phyloP scores from a whole-genome alignment of 768 basidiomycete species.

The Albatrellus ellisii region DNA sequence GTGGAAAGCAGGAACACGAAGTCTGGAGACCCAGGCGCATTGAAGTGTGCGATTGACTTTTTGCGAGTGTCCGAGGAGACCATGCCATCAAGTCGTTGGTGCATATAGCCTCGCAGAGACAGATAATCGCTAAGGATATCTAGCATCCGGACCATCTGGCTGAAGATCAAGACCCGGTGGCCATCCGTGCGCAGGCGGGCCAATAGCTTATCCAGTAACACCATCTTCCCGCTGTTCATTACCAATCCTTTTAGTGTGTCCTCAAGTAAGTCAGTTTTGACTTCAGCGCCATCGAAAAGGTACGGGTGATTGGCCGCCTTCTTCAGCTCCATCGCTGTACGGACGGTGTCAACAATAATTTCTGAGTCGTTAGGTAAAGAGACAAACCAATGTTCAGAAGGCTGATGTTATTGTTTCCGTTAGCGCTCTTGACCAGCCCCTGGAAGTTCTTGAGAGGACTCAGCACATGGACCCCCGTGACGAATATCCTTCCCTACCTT shows the following conservation, averaged over 20 bases:
- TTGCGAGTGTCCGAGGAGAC: conserved; percentile 89
- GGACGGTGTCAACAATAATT: conserved; percentile 1
- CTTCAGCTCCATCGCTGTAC: conserved; percentile 99
- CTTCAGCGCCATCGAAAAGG: conserved; percentile 93
- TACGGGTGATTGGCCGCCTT: conserved; percentile 98
- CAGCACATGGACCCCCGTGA: not conserved
- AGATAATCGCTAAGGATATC: conserved; percentile 99
- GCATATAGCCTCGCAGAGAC: conserved; percentile 74
- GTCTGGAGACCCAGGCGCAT: conserved; percentile 83
- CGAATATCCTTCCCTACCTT: conserved; percentile 37
- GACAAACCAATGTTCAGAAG: conserved; percentile 81
- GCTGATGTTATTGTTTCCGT: conserved; percentile 84
- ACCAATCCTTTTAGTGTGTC: conserved; percentile 92
- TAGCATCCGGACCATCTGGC: conserved; percentile 98
- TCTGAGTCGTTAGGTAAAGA: not conserved
- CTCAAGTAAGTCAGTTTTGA: conserved; percentile 42
- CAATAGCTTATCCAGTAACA: conserved; percentile 94
- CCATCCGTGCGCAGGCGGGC: conserved; percentile 79
- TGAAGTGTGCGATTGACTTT: conserved; percentile 95
- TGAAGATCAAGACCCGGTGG: conserved; percentile 97
- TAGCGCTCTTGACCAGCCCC: conserved; percentile 81
- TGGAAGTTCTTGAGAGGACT: conserved; percentile 66
- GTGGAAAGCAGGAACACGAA: conserved; percentile 97
- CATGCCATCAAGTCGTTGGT: conserved; percentile 93
- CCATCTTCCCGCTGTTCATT: conserved; percentile 98